Evolutionary conservation across 768 basidiomycete genomes (phyloP).

Genomic region (Hygrophorus russula): DNA sequence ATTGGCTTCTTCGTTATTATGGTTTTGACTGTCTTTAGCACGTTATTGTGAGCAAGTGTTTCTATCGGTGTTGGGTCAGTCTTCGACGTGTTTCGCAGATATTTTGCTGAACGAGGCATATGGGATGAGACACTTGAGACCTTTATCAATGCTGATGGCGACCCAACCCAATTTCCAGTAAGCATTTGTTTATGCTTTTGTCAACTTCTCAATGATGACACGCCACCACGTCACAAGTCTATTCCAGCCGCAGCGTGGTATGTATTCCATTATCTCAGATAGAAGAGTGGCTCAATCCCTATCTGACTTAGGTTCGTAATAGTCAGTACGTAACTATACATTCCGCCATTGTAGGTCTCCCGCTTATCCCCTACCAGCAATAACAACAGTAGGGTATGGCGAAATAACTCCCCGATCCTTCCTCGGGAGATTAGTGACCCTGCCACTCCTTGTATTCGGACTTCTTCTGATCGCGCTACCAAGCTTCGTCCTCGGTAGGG

Average conservation of each 20-base stretch:
- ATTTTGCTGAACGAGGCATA: constrained; percentile 83
- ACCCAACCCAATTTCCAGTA: constrained; percentile 70
- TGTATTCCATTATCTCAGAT: constrained; percentile 16
- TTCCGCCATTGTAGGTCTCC: background rate
- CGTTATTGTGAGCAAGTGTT: constrained; percentile 46
- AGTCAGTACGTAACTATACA: constrained; percentile 45
- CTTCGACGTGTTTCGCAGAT: constrained; percentile 27
- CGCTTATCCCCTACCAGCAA: constrained; percentile 34
- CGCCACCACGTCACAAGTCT: constrained; percentile 22
- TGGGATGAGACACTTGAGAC: constrained; percentile 77
- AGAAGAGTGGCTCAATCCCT: background rate
- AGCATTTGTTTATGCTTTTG: constrained; percentile 11
- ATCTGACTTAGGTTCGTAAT: constrained; percentile 46
- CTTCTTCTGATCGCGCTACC: constrained; percentile 84
- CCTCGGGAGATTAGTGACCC: constrained; percentile 75
- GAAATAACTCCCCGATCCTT: constrained; percentile 85
- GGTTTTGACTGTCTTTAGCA: constrained; percentile 82
- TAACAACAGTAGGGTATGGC: constrained; percentile 86
- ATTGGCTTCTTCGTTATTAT: constrained; percentile 84
- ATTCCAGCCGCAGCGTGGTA: constrained; percentile 73
- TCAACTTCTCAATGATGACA: background rate
- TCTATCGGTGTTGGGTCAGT: background rate
- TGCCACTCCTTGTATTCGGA: constrained; percentile 82
- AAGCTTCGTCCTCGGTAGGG: constrained; percentile 83
- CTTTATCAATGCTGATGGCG: constrained; percentile 80